Evolutionary conservation across 2,329 filamentous ascomycete species (phyloP).

Genomic region (Aspergillus fumigatiaffinis): DNA sequence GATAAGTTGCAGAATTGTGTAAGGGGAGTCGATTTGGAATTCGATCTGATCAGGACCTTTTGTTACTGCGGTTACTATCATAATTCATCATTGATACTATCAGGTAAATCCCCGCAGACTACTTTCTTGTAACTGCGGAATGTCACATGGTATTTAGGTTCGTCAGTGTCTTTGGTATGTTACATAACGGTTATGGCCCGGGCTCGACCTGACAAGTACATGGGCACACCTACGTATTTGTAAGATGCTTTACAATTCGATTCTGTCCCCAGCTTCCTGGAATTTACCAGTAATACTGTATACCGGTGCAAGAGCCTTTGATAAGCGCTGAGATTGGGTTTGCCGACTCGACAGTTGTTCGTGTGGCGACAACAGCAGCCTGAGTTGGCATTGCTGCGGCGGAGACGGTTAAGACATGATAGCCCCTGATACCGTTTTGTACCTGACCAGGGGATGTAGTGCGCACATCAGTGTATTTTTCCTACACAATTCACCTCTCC

Average conservation of each 20-base stretch:
- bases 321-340: neutral
- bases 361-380: neutral
- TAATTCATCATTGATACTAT: neutral
- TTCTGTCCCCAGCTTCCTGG: neutral
- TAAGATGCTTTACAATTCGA: neutral
- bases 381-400: neutral
- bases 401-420: neutral
- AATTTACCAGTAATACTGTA: neutral
- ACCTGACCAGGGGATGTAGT: neutral
- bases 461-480: neutral
- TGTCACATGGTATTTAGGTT: constrained; percentile 4
- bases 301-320: neutral
- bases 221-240: neutral
- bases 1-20: neutral
- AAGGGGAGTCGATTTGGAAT: neutral
- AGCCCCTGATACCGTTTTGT: neutral
- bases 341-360: neutral
- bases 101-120: neutral
- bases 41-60: neutral
- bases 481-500: neutral
- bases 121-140: neutral
- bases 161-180: constrained; percentile 9
- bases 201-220: neutral
- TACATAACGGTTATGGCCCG: neutral
- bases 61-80: constrained; percentile 9